Conservation (phyloP, 1,139 yeast species). For the Maudiozyma humilis region DNA sequence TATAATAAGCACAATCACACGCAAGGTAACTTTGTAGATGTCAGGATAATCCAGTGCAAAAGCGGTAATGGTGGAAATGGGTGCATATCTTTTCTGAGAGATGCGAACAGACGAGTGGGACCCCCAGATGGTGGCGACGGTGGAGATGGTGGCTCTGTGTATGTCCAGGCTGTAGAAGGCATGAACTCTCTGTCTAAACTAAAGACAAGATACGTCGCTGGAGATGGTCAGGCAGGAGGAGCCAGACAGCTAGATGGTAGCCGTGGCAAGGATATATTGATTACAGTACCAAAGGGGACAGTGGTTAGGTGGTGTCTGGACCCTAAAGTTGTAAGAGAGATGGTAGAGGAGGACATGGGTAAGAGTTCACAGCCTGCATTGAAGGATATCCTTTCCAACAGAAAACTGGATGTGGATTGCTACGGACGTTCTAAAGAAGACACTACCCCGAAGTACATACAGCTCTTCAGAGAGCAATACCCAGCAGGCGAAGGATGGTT, state of each 20-base stretch:
- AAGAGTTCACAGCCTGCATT: constrained; percentile 10
- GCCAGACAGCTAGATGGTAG: constrained; percentile 77
- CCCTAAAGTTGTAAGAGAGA: constrained; percentile 41
- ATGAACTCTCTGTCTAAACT: constrained; percentile 63
- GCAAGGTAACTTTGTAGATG: constrained; percentile 43
- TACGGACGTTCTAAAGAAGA: constrained; percentile 21
- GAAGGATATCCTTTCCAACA: constrained; percentile 16
- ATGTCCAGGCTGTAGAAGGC: constrained; percentile 69
- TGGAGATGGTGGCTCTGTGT: constrained; percentile 84
- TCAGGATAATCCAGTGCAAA: constrained; percentile 55
- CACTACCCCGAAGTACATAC: constrained; percentile 38
- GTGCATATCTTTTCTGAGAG: constrained; percentile 73
- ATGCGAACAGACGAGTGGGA: constrained; percentile 74
- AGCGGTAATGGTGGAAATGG: constrained; percentile 92
- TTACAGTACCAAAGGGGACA: constrained; percentile 90
- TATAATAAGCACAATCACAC: constrained; percentile 36
- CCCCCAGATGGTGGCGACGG: constrained; percentile 99
- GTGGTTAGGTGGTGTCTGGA: constrained; percentile 79
- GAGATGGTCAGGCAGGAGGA: constrained; percentile 63
- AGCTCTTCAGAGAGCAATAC: constrained; percentile 50
- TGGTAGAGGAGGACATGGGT: constrained; percentile 12
- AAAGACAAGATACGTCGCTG: constrained; percentile 60
- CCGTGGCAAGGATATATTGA: constrained; percentile 65
- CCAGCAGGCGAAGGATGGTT: constrained; percentile 79
- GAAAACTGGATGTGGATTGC: constrained; percentile 20